Conservation (phyloP, 352 stramenopile species). For the Globisporangium polare region DNA sequence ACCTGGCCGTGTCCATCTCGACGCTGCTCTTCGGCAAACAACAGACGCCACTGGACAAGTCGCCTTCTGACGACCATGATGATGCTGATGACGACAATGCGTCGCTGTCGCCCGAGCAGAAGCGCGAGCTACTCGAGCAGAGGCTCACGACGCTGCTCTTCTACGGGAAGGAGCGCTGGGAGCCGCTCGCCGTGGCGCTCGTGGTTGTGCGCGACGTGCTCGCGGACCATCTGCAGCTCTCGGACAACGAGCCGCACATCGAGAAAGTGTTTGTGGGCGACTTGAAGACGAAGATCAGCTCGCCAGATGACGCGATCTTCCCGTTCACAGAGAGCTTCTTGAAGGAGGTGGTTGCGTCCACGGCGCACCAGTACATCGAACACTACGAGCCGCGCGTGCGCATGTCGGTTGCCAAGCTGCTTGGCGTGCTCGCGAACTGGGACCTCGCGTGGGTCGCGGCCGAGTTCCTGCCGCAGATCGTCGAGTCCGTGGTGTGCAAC, state of each 20-base stretch:
- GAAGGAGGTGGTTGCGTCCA: slow-evolving; percentile 32
- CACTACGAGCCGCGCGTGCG: slow-evolving; percentile 85
- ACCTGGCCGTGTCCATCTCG: slow-evolving; percentile 28
- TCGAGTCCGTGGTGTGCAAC: slow-evolving; percentile 73
- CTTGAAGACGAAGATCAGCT: slow-evolving; percentile 9
- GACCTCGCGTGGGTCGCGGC: slow-evolving; percentile 51
- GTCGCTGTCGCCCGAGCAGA: slow-evolving; percentile 8
- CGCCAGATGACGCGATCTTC: slow-evolving; percentile 18
- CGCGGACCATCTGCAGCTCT: slow-evolving; percentile 24
- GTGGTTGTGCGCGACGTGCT: slow-evolving; percentile 56
- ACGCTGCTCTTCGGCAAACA: slow-evolving; percentile 22
- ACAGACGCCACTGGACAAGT: not conserved
- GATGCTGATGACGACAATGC: slow-evolving; percentile 12
- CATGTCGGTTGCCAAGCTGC: slow-evolving; percentile 61
- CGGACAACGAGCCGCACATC: slow-evolving; percentile 26
- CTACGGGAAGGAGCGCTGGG: slow-evolving; percentile 63
- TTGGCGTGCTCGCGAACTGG: slow-evolving; percentile 65
- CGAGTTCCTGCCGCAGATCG: slow-evolving; percentile 65
- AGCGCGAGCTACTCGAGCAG: slow-evolving; percentile 39
- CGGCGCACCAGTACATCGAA: slow-evolving; percentile 62
- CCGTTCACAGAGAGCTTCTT: slow-evolving; percentile 45
- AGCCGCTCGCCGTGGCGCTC: slow-evolving; percentile 62
- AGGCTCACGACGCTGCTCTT: slow-evolving; percentile 49
- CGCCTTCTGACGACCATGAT: slow-evolving; percentile 1
- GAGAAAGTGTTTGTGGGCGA: slow-evolving; percentile 27